Percentiles rank a stretch among this genome's conserved stretches.
Conservation (phyloP, 2,329 filamentous ascomycete genomes). For the Davidsoniella neocaledoniae region DNA sequence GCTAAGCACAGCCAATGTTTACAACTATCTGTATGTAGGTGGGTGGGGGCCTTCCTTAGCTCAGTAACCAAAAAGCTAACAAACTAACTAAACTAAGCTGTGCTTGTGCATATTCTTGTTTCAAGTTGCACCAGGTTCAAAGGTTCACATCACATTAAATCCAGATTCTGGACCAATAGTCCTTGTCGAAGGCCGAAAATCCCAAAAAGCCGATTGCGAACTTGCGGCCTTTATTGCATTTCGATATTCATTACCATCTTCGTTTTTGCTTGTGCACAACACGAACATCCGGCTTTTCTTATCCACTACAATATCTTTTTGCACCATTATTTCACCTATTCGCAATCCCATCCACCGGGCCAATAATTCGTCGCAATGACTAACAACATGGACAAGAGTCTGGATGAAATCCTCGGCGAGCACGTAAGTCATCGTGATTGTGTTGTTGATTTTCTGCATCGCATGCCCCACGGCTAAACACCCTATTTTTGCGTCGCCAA, state of each 20-base stretch:
- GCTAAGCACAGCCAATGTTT: too few relatives aligned
- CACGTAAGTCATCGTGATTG: slow-evolving; percentile 19
- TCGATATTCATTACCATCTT: slow-evolving; percentile 4
- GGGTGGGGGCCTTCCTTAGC: too few relatives aligned
- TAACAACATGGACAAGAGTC: slow-evolving; percentile 34
- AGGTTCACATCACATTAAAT: slow-evolving; percentile 2
- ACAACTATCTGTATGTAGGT: too few relatives aligned
- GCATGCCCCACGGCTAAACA: too few relatives aligned
- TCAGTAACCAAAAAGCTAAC: too few relatives aligned
- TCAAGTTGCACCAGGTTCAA: slow-evolving; percentile 2
- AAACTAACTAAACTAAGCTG: too few relatives aligned
- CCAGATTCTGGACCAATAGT: not conserved
- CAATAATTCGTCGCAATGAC: slow-evolving; percentile 18
- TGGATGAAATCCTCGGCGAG: slow-evolving; percentile 40
- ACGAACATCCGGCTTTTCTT: not conserved
- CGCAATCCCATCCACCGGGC: not conserved
- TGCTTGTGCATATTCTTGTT: not conserved
- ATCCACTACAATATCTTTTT: not conserved
- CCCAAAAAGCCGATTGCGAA: not conserved
- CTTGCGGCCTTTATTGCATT: slow-evolving; percentile 1
- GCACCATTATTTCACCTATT: not conserved
- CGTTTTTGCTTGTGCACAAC: not conserved
- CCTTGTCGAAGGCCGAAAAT: not conserved
- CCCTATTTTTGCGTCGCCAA: not conserved
- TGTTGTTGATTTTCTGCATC: not conserved